Evolutionary conservation across 352 stramenopile genomes (phyloP), one percentile per base, ranked within the genome.

Genomic region (Thalassiosira exigua): DNA sequence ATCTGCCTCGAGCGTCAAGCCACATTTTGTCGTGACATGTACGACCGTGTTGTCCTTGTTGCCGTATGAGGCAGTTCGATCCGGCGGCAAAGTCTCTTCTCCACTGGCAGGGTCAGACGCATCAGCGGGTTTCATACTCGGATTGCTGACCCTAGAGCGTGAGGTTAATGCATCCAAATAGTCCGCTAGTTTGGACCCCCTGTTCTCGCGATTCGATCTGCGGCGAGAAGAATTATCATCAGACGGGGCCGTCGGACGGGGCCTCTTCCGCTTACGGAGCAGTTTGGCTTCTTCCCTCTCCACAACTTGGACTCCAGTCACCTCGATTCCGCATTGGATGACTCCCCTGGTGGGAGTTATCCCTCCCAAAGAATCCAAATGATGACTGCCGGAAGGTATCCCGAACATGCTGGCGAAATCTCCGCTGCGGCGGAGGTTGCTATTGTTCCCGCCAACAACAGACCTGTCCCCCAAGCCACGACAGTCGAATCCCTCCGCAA

Each of bases 1-100:
- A 82, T 95, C 90, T 4, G 85, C 89, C 60, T 90, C 81, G 42
- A 95, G 65, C 1, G 90, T 86, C 21, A 81, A 65, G 11, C 89
- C 86, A 76, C 79, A 75, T 29, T 79, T 75, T 30, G 86, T 75
- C 0, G 70, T 90, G 1, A 90, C 77, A 54, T 85, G 77, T 0
- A 90, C 77, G 24, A 75, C 65, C 39, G 69, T 73, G 22, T 46
- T 81, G 26, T 76, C 2, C 2, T 79, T 62, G 59, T 79, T 79
- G 4, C 54, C 75, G 53, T 84, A 84, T 0, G 75, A 66, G 50
- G 75, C 75, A 32, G n/a, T 70, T 33, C n/a, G n/a, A n/a, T n/a
- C n/a, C n/a, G n/a, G n/a, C n/a, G n/a, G n/a, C n/a, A n/a, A n/a
- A n/a, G n/a, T n/a, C n/a, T n/a, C n/a, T n/a, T n/a, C n/a, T n/a